Percentiles rank a stretch among this genome's conserved stretches.
Evolutionary conservation across 805 yeast genomes (phyloP).

Genomic region (Kockiozyma suomiensis): DNA sequence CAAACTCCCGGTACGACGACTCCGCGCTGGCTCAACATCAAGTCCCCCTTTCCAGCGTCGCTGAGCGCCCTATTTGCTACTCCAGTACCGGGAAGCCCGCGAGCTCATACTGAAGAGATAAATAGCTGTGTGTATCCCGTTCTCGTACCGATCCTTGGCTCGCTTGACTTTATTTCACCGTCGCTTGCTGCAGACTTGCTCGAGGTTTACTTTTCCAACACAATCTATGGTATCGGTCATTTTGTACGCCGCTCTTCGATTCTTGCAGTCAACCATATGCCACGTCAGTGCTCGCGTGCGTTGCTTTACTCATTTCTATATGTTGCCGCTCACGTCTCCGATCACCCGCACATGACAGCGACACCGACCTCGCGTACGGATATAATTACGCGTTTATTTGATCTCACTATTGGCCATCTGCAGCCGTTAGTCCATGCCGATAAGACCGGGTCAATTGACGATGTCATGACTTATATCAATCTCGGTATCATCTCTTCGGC

Average conservation of each 20-base stretch:
- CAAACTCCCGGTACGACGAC: slow-evolving; percentile 23
- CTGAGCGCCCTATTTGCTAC: slow-evolving; percentile 24
- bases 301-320: slow-evolving; percentile 38
- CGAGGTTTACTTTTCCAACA: slow-evolving; percentile 39
- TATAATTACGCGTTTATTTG: slow-evolving; percentile 34
- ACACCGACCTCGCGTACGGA: slow-evolving; percentile 39
- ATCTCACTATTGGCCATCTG: slow-evolving; percentile 36
- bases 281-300: slow-evolving; percentile 35
- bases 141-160: slow-evolving; percentile 34
- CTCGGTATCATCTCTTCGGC: slow-evolving; percentile 42
- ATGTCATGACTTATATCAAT: slow-evolving; percentile 41
- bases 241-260: slow-evolving; percentile 37
- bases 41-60: slow-evolving; percentile 26
- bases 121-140: slow-evolving; percentile 33
- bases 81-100: slow-evolving; percentile 24
- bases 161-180: slow-evolving; percentile 34
- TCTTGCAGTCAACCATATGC: slow-evolving; percentile 27
- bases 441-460: slow-evolving; percentile 38
- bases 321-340: slow-evolving; percentile 41
- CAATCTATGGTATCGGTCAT: slow-evolving; percentile 40
- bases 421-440: slow-evolving; percentile 37
- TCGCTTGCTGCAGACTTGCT: slow-evolving; percentile 39
- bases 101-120: not conserved
- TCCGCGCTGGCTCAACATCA: slow-evolving; percentile 25
- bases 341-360: slow-evolving; percentile 39